Evolutionary conservation across 352 stramenopile genomes (phyloP), one percentile per base, ranked within the genome.

Genomic region (Phytopythium chamaehyphon): DNA sequence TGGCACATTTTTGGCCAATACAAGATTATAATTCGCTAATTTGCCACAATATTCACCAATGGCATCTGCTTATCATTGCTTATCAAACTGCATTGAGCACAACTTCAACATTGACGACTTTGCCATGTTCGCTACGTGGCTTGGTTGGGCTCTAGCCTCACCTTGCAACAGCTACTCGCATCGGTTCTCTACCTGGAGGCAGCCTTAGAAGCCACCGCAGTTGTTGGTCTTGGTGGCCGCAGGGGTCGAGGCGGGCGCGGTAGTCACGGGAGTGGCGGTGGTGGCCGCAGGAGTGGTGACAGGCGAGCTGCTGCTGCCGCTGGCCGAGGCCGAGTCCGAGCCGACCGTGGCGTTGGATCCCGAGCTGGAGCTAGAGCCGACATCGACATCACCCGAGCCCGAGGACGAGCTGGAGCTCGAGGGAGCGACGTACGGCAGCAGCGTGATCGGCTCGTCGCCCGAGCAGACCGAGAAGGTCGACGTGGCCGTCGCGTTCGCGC

Each of bases 391-490:
- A n/a, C n/a, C n/a, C 38, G 38, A 44, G 16, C 38, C 38, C 38
- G 38, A 44, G n/a, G n/a, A 10, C 8, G 40, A 31, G 40, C 40
- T 46, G 11, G 40, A 47, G 40, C 23, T 47, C 12, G 11, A 16
- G 15, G 67, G 67, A 0, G 75, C 61, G 26, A 66, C 55, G 61
- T 86, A 86, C 37, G 50, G 60, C 22, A 61, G 52, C 38, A 86
- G 65, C 54, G 62, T 67, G 50, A 86, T 74, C 3, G 75, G 72
- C 38, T 54, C 61, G 46, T 64, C 55, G 40, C 49, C 45, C 21
- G 69, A 73, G 56, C 76, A 87, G 16, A 77, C 58, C 23, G 67
- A 66, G 51, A 87, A 87, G 10, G 73, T 76, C 21, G 66, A 57
- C 19, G 68, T 77, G 53, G 71, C 66, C 6, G 55, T 62, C 2